Conservation (phyloP, 1,139 yeast genomes). For the Ashbya aceris region DNA sequence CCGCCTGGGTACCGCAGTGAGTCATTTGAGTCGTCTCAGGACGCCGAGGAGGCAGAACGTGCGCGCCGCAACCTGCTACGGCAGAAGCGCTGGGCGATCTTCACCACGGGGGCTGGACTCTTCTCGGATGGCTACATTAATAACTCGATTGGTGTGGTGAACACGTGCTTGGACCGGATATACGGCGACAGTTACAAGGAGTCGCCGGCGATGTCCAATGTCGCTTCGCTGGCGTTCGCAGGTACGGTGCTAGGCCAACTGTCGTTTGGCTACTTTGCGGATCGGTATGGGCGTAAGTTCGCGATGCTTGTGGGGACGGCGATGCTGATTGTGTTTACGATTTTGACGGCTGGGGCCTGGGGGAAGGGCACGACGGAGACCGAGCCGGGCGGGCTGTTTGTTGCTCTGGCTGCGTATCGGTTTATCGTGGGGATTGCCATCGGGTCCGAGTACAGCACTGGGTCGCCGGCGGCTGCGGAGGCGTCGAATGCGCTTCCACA, state of each 20-base stretch:
- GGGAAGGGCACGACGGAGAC: constrained; percentile 51
- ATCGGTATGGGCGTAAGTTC: constrained; percentile 63
- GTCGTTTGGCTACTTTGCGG: constrained; percentile 69
- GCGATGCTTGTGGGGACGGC: constrained; percentile 74
- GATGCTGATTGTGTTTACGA: constrained; percentile 64
- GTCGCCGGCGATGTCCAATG: constrained; percentile 65
- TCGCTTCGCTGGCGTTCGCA: constrained; percentile 81
- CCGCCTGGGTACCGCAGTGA: constrained; percentile 5
- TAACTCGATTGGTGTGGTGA: constrained; percentile 69
- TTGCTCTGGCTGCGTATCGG: constrained; percentile 76
- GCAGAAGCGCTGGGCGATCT: constrained; percentile 55
- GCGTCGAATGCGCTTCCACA: constrained; percentile 71
- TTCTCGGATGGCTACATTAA: constrained; percentile 89
- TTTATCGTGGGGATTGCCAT: constrained; percentile 79
- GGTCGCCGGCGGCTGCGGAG: constrained; percentile 91
- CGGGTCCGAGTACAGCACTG: constrained; percentile 90
- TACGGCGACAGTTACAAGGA: constrained; percentile 55
- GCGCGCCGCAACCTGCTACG: constrained; percentile 11
- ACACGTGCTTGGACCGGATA: constrained; percentile 53
- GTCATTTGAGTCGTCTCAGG: constrained; percentile 1
- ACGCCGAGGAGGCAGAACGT: constrained; percentile 4
- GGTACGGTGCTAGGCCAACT: constrained; percentile 90
- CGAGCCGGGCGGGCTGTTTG: constrained; percentile 56
- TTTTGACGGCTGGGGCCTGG: constrained; percentile 81
- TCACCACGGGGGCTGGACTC: constrained; percentile 84